Conservation (phyloP, 78 protist genomes). For the Cavenderia fasciculata region DNA sequence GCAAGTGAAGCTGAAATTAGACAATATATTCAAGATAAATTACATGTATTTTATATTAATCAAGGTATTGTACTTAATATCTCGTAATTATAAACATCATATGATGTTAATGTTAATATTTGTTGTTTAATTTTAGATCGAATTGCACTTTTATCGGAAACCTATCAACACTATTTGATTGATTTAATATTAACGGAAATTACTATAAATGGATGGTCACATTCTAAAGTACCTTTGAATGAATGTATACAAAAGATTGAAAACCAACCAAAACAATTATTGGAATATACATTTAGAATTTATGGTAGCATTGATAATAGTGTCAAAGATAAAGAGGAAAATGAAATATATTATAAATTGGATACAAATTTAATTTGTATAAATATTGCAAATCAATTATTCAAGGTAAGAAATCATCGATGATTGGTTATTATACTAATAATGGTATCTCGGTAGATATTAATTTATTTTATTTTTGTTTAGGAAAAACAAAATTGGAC, state of each 20-base stretch:
- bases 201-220: conserved; percentile 21
- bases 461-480: neutral
- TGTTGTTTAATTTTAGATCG: neutral
- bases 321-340: neutral
- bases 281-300: conserved; percentile 10
- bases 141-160: conserved; percentile 19
- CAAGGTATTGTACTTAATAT: too few species aligned
- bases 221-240: conserved; percentile 14
- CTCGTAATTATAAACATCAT: neutral
- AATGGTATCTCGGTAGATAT: neutral
- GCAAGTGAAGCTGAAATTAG: conserved; percentile 25
- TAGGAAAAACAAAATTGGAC: neutral
- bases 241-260: conserved; percentile 6
- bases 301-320: neutral
- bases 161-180: conserved; percentile 4
- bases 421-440: neutral
- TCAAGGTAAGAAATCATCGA: neutral
- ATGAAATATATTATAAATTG: neutral
- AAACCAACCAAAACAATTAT: neutral
- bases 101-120: neutral
- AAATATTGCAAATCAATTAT: conserved; percentile 47
- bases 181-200: conserved; percentile 53
- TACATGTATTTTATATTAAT: neutral
- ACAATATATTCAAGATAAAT: neutral
- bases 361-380: conserved; percentile 22